These are phyloP conservation scores for Kurtzmaniella fragi DNA, from an alignment of 805 yeast genomes.

Conservation along the genomic window DNA sequence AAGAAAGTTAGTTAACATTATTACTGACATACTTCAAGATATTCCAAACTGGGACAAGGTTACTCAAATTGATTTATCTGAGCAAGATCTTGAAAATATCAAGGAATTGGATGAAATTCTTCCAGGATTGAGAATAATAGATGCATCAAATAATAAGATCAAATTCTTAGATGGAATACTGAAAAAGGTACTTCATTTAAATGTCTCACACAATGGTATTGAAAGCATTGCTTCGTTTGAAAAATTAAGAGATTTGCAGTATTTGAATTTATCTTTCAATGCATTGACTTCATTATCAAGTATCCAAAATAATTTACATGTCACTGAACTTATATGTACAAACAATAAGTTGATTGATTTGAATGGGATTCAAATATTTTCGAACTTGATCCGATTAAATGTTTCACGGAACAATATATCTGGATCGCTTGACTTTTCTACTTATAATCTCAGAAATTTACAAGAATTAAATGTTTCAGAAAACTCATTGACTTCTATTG, in stretches of 20 bases:
- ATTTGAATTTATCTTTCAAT: constrained; percentile 37
- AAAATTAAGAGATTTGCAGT: constrained; percentile 36
- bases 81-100: constrained; percentile 31
- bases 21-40: constrained; percentile 35
- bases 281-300: constrained; percentile 29
- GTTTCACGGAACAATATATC: constrained; percentile 36
- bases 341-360: constrained; percentile 32
- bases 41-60: constrained; percentile 40
- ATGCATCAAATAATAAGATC: constrained; percentile 40
- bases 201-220: constrained; percentile 34
- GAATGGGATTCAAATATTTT: constrained; percentile 31
- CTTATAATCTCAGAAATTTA: constrained; percentile 30
- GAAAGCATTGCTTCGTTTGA: constrained; percentile 38
- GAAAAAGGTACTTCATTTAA: constrained; percentile 27
- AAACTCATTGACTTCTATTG: constrained; percentile 30
- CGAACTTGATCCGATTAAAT: constrained; percentile 37
- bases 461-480: constrained; percentile 42
- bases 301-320: constrained; percentile 34
- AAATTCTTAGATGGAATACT: constrained; percentile 46
- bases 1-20: constrained; percentile 37
- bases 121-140: constrained; percentile 36
- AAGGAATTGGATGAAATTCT: constrained; percentile 40
- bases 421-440: constrained; percentile 34
- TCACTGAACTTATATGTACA: constrained; percentile 34
- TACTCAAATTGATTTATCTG: constrained; percentile 29